These are phyloP conservation scores for Neopestalotiopsis sp. DNA, from an alignment of 2,329 filamentous ascomycete species.

Conservation along the genomic window DNA sequence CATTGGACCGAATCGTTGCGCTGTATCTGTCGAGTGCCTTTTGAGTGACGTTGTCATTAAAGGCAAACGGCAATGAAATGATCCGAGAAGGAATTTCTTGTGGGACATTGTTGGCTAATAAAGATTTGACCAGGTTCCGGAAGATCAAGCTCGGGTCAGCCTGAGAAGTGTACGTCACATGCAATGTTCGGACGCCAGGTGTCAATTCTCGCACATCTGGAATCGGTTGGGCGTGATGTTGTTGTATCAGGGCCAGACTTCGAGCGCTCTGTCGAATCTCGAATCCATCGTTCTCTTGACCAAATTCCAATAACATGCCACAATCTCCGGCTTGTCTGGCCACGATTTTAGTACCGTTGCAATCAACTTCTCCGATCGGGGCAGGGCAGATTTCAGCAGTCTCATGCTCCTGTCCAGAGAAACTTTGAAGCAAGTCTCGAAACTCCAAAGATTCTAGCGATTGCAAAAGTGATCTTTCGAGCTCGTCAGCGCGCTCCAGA, in stretches of 20 bases:
- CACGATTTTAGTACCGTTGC: constrained; percentile 14
- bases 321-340: constrained; percentile 23
- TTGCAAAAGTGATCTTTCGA: constrained; percentile 29
- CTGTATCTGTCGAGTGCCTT: constrained; percentile 58
- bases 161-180: constrained; percentile 31
- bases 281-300: constrained; percentile 21
- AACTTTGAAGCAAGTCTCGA: too few species aligned
- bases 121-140: constrained; percentile 24
- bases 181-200: constrained; percentile 40
- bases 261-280: constrained; percentile 23
- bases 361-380: constrained; percentile 1
- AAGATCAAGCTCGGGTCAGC: constrained; percentile 19
- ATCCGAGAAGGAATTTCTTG: too few species aligned
- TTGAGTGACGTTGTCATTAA: constrained; percentile 43
- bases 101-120: constrained; percentile 36
- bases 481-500: constrained; percentile 27
- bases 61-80: constrained; percentile 40
- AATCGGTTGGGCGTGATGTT: constrained; percentile 17
- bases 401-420: background rate
- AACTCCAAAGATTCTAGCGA: background rate
- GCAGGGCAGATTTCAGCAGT: background rate
- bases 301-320: constrained; percentile 24
- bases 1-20: too few species aligned
- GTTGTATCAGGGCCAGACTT: constrained; percentile 17
- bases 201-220: constrained; percentile 29